These are phyloP conservation scores for Cyanidiococcus yangmingshanensis DNA, from an alignment of 23 red algal genomes.

Conservation along the genomic window DNA sequence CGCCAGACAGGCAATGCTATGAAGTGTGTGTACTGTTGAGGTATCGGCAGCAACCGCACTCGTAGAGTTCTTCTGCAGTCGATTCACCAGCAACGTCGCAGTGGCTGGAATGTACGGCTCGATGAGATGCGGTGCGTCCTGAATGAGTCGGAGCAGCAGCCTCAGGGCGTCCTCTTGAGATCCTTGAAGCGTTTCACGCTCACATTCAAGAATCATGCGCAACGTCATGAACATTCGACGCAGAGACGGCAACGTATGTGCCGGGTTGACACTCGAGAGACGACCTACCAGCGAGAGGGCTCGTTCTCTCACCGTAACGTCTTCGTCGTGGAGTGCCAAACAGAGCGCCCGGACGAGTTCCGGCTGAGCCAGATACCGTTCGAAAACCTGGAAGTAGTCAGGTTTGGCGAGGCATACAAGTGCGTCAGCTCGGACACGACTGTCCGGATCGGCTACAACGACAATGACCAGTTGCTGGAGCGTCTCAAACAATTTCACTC, in stretches of 20 bases:
- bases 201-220: constrained; percentile 49
- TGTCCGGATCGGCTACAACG: constrained; percentile 61
- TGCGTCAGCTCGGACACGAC: constrained; percentile 47
- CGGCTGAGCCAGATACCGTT: constrained; percentile 64
- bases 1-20: constrained; percentile 39
- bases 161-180: constrained; percentile 39
- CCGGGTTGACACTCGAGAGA: constrained; percentile 55
- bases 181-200: constrained; percentile 32
- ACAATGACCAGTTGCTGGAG: constrained; percentile 41
- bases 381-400: constrained; percentile 17
- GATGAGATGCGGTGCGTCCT: constrained; percentile 50
- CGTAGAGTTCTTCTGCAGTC: constrained; percentile 38
- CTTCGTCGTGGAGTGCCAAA: constrained; percentile 68
- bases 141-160: constrained; percentile 61
- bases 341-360: constrained; percentile 47
- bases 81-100: constrained; percentile 34
- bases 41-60: constrained; percentile 36
- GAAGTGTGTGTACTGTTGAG: constrained; percentile 40
- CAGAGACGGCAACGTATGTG: constrained; percentile 52
- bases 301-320: constrained; percentile 36
- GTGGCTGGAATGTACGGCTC: constrained; percentile 50
- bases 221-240: constrained; percentile 51
- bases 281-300: constrained; percentile 51
- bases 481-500: constrained; percentile 29
- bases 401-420: constrained; percentile 28